Evolutionary conservation across 371 early-diverging fungal species (phyloP).

Genomic region (Actinomortierella ambigua): DNA sequence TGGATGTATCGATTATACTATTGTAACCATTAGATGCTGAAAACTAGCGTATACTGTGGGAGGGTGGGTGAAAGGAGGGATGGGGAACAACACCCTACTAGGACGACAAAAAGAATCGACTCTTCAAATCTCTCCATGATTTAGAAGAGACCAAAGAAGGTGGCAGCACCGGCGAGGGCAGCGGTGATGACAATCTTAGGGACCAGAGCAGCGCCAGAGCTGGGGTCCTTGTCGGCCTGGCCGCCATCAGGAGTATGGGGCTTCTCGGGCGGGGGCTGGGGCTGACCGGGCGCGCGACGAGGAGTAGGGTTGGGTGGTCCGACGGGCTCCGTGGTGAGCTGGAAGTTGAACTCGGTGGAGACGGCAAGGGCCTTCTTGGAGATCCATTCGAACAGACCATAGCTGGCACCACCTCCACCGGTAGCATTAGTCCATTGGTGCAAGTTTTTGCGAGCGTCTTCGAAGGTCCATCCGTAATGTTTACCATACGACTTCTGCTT

Average conservation of each 20-base stretch:
- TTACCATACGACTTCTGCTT: constrained; percentile 59
- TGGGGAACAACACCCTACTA: too few relatives aligned
- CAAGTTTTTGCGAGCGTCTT: constrained; percentile 52
- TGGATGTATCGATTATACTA: too few relatives aligned
- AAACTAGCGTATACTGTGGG: too few relatives aligned
- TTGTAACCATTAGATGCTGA: too few relatives aligned
- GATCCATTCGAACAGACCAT: constrained; percentile 56
- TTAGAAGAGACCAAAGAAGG: constrained; percentile 18
- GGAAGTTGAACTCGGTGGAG: constrained; percentile 50
- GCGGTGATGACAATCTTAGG: constrained; percentile 16
- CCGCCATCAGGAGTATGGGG: not conserved
- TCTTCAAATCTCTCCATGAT: too few relatives aligned
- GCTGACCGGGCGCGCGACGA: not conserved
- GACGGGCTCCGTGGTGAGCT: constrained; percentile 47
- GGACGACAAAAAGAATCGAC: too few relatives aligned
- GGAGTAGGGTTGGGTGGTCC: constrained; percentile 44
- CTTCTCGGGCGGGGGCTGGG: not conserved
- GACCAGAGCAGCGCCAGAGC: not conserved
- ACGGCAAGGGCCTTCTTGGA: constrained; percentile 24
- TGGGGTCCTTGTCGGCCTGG: not conserved
- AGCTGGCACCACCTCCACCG: constrained; percentile 55
- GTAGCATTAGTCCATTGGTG: constrained; percentile 35
- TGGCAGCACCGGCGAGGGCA: constrained; percentile 19
- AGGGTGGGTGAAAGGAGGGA: too few relatives aligned
- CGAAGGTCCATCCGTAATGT: constrained; percentile 56